Evolutionary conservation across 257 asterid genomes (phyloP).

Genomic region (Penstemon eatonii): DNA sequence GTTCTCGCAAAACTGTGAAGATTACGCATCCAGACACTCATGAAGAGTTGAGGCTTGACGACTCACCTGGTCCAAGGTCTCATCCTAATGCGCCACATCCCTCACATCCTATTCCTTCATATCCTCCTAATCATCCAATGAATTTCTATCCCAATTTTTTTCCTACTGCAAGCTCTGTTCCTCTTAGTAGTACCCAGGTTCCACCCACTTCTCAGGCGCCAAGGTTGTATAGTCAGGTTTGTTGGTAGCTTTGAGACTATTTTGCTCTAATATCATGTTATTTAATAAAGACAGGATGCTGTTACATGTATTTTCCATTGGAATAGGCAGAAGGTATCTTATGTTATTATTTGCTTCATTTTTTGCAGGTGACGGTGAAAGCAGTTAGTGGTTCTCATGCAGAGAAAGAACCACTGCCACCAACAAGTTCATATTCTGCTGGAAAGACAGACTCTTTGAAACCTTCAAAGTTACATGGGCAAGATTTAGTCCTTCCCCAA

Average conservation of each 20-base stretch:
- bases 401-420: conserved; percentile 49
- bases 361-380: conserved; percentile 68
- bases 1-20: conserved; percentile 74
- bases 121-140: conserved; percentile 55
- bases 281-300: background rate
- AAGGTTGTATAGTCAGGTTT: conserved; percentile 69
- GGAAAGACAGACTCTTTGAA: conserved; percentile 46
- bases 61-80: conserved; percentile 52
- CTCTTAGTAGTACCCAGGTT: conserved; percentile 43
- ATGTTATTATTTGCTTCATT: conserved; percentile 6
- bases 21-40: conserved; percentile 88
- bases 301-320: background rate
- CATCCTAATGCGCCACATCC: conserved; percentile 62
- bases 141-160: conserved; percentile 50
- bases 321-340: conserved; percentile 4
- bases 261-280: conserved; percentile 5
- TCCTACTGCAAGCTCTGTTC: conserved; percentile 61
- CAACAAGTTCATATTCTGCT: conserved; percentile 41
- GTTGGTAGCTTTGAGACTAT: conserved; percentile 22
- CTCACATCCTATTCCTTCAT: conserved; percentile 62
- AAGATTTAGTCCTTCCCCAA: conserved; percentile 32
- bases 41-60: conserved; percentile 87
- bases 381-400: conserved; percentile 52
- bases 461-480: conserved; percentile 39
- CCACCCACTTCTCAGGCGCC: conserved; percentile 66